phyloP scores from a whole-genome alignment of 2,329 filamentous ascomycete genomes.

The Monosporascus cannonballus region DNA sequence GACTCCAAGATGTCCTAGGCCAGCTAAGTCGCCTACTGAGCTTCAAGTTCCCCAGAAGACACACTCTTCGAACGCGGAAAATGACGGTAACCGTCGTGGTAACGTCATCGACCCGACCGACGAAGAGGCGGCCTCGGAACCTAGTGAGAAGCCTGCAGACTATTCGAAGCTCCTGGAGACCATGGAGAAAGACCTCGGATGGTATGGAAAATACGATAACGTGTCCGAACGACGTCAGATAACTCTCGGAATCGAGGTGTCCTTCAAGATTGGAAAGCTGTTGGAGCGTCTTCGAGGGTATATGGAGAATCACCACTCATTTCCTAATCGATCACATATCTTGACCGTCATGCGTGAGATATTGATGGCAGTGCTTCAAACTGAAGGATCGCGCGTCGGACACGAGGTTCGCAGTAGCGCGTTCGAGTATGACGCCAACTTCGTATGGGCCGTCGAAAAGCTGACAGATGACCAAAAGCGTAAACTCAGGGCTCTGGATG shows the following conservation, averaged over 20 bases:
- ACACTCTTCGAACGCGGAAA: not conserved
- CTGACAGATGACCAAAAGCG: not conserved
- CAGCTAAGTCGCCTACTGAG: not conserved
- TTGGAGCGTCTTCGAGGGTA: not conserved
- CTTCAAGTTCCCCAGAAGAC: not conserved
- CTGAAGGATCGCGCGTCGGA: constrained; percentile 3
- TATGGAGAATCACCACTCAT: constrained; percentile 2
- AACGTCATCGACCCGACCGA: not conserved
- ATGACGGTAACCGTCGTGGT: not conserved
- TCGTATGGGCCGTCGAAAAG: constrained; percentile 1
- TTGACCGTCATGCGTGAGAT: constrained; percentile 5
- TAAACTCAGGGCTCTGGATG: constrained; percentile 1
- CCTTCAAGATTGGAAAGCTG: not conserved
- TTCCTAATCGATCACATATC: constrained; percentile 2
- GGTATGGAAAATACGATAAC: constrained; percentile 2
- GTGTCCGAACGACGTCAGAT: constrained; percentile 1
- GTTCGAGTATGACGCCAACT: constrained; percentile 1
- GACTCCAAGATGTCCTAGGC: not conserved
- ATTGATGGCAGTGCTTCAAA: constrained; percentile 1
- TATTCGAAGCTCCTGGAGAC: constrained; percentile 2
- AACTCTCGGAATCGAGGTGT: not conserved
- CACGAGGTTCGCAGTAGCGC: constrained; percentile 2
- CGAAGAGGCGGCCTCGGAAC: constrained; percentile 3
- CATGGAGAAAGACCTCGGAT: constrained; percentile 5
- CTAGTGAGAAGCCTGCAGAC: constrained; percentile 2